Conservation (phyloP, 441 rosid genomes). For the Rhodomyrtus psidioides region DNA sequence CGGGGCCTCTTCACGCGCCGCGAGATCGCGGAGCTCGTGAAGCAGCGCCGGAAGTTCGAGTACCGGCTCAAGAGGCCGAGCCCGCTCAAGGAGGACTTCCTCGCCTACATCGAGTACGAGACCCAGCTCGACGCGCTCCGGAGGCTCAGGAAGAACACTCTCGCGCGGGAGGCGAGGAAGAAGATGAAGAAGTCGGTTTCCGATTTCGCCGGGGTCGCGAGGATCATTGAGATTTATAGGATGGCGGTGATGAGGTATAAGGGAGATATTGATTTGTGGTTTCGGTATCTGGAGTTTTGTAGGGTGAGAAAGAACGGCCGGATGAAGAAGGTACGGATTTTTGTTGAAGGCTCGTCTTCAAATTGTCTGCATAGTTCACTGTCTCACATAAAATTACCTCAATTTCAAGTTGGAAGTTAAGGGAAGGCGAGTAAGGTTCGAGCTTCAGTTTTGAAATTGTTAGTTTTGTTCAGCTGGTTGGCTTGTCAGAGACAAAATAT, state of each 20-base stretch:
- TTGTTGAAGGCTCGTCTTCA: neutral
- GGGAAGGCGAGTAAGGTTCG: neutral
- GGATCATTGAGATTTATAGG: constrained; percentile 61
- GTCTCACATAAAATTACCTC: neutral
- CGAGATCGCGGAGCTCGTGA: constrained; percentile 74
- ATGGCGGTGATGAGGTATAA: constrained; percentile 66
- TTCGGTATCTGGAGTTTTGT: constrained; percentile 78
- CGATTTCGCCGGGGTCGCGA: constrained; percentile 54
- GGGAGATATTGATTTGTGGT: constrained; percentile 86
- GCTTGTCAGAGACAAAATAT: neutral
- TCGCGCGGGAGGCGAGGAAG: constrained; percentile 19
- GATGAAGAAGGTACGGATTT: constrained; percentile 64
- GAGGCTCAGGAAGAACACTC: constrained; percentile 52
- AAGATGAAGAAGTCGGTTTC: constrained; percentile 50
- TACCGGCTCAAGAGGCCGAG: constrained; percentile 83
- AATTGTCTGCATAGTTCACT: neutral
- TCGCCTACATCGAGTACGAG: constrained; percentile 82
- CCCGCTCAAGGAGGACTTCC: constrained; percentile 71
- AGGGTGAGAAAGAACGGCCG: constrained; percentile 60
- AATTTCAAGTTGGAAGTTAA: neutral
- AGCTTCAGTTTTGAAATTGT: neutral
- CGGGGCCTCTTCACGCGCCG: constrained; percentile 57
- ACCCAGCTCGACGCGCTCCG: constrained; percentile 70
- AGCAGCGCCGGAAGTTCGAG: constrained; percentile 86
- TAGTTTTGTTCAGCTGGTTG: neutral